Evolutionary conservation across 805 yeast species (phyloP), one percentile per base, ranked within the genome.

Genomic region (Ogataea thermomethanolica): DNA sequence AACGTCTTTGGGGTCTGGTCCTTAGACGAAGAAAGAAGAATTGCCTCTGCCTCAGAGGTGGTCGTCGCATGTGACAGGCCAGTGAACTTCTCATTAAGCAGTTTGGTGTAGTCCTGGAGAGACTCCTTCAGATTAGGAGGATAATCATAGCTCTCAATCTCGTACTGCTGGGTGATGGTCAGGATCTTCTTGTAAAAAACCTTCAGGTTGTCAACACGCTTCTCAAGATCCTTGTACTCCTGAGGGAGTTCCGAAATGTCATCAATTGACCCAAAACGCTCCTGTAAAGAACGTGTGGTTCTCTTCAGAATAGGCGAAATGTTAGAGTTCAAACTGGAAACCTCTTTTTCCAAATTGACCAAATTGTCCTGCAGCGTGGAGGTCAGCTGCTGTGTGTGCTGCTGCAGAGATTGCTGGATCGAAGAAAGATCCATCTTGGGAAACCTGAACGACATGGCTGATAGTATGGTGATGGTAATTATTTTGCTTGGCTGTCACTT

Each of bases 111-210:
- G 50, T 83, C 81, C 34, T 67, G 66, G 17, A 78, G 68, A 32
- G 84, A 77, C 51, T 85, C 91, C 46, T 74, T 73, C 47, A 84
- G 62, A 58, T 82, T 82, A 39, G 93, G 91, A 20, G 95, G 95
- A 54, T 83, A 84, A 59, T 85, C 95, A 58, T 85, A 85, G 35
- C 84, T 76, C 51, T 82, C 84, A 46, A 82, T 77, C 54, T 76
- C 87, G 56, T 78, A 85, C 29, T 89, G 85, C 35, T 68, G 70
- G 5, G 82, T 71, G 39, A 77, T 73, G 4, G 65, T 48, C n/a
- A 75, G 52, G 9, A 74, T 54, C 53, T 71, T 70, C 50, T 69
- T 78, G 64, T 81, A 80, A 44, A 79, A 74, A 35, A 69, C 70
- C 58, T 78, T 77, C 50, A 84, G 66, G 37, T 77, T 69, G 58